phyloP scores from a whole-genome alignment of 345 rosid species.

The Brassica juncea region DNA sequence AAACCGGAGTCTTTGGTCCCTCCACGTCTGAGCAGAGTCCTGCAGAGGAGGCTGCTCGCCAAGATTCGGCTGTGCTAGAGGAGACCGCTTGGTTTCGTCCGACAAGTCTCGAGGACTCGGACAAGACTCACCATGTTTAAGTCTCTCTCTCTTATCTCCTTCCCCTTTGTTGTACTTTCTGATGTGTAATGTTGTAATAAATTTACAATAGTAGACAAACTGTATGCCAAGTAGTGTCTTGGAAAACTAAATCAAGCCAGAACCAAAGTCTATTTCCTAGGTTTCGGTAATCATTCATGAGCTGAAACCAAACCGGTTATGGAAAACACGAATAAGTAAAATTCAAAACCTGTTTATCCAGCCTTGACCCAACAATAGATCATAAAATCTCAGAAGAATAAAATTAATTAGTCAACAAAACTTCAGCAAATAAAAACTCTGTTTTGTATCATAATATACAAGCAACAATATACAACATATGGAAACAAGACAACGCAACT shows the following conservation, averaged over 20 bases:
- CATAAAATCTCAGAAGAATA: background rate
- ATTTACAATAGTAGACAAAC: background rate
- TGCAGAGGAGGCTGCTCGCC: constrained; percentile 24
- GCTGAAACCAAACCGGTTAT: background rate
- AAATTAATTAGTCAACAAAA: constrained; percentile 4
- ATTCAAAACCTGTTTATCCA: background rate
- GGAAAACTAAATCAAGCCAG: background rate
- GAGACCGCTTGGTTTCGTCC: constrained; percentile 98
- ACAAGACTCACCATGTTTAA: constrained; percentile 64
- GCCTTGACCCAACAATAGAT: background rate
- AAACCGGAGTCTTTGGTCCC: constrained; percentile 91
- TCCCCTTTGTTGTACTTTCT: background rate
- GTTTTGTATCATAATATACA: no score
- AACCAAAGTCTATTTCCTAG: background rate
- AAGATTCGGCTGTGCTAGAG: constrained; percentile 53
- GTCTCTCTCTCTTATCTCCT: background rate
- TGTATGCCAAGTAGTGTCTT: background rate
- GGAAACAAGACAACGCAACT: no score
- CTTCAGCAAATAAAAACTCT: background rate
- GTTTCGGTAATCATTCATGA: background rate
- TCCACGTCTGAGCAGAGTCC: constrained; percentile 40
- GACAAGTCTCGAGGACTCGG: constrained; percentile 80
- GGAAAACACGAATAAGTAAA: background rate
- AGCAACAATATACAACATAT: no score
- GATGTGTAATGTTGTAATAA: constrained; percentile 24